These are phyloP conservation scores for Trichophyton rubrum DNA, from an alignment of 2,329 filamentous ascomycete species.

Conservation along the genomic window DNA sequence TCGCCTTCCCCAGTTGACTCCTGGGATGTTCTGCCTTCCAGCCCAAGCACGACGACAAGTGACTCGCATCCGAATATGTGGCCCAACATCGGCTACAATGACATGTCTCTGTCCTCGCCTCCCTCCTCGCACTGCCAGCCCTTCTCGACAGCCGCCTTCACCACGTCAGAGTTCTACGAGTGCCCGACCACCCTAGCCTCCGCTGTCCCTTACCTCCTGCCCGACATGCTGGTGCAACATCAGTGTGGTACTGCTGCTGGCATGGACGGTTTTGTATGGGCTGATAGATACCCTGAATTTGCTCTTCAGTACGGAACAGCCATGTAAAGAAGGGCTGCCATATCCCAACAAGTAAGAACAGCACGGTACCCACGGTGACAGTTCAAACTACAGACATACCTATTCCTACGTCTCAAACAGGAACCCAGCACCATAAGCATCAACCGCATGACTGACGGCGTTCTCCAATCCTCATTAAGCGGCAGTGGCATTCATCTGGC, in stretches of 20 bases:
- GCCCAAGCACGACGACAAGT: slow-evolving; percentile 57
- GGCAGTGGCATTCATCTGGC: slow-evolving; percentile 26
- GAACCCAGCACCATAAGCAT: slow-evolving; percentile 17
- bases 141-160: slow-evolving; percentile 55
- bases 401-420: not conserved
- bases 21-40: slow-evolving; percentile 86
- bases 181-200: slow-evolving; percentile 53
- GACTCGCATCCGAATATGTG: slow-evolving; percentile 65
- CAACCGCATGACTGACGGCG: slow-evolving; percentile 44
- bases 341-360: slow-evolving; percentile 12
- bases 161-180: slow-evolving; percentile 56
- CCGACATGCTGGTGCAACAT: slow-evolving; percentile 73
- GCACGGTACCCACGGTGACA: slow-evolving; percentile 19
- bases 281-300: slow-evolving; percentile 69
- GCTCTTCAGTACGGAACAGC: slow-evolving; percentile 57
- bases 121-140: slow-evolving; percentile 70
- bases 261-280: slow-evolving; percentile 70
- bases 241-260: slow-evolving; percentile 67
- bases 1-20: slow-evolving; percentile 63
- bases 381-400: not conserved
- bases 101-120: slow-evolving; percentile 61
- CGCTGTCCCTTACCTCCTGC: slow-evolving; percentile 65
- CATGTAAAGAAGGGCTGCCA: slow-evolving; percentile 50
- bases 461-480: slow-evolving; percentile 33
- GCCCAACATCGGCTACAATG: slow-evolving; percentile 59